Conservation (phyloP, 2,329 filamentous ascomycete species). For the Fusarium sp. region DNA sequence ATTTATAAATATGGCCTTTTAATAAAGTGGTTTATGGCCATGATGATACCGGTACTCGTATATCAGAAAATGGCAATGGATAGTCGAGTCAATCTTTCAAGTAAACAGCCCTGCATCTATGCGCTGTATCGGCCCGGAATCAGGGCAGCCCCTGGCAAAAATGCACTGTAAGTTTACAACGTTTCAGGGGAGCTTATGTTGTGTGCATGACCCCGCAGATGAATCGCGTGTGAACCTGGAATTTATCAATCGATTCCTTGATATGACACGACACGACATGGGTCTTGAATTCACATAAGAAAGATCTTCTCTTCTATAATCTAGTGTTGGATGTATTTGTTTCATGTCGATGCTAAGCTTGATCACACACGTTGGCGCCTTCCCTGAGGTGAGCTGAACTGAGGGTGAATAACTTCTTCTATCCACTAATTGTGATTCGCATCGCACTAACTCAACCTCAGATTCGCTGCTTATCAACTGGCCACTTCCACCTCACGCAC, state of each 20-base stretch:
- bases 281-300: background rate
- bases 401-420: slow-evolving; percentile 29
- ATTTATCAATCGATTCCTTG: slow-evolving; percentile 18
- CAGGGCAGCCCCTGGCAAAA: background rate
- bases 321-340: no score
- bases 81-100: no score
- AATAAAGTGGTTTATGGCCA: background rate
- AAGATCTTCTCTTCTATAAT: background rate
- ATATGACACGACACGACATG: background rate
- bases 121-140: background rate
- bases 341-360: no score
- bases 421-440: slow-evolving; percentile 22
- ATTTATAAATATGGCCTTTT: background rate
- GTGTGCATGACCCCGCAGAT: slow-evolving; percentile 26
- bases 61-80: background rate
- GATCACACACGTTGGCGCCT: slow-evolving; percentile 17
- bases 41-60: background rate
- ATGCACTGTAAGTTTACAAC: slow-evolving; percentile 22
- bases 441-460: slow-evolving; percentile 12
- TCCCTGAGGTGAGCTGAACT: background rate
- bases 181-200: slow-evolving; percentile 14
- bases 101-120: background rate
- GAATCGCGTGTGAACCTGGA: slow-evolving; percentile 19
- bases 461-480: slow-evolving; percentile 14
- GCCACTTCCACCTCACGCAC: background rate